Conservation (phyloP, 75 land plant species). For the Picea glauca region DNA sequence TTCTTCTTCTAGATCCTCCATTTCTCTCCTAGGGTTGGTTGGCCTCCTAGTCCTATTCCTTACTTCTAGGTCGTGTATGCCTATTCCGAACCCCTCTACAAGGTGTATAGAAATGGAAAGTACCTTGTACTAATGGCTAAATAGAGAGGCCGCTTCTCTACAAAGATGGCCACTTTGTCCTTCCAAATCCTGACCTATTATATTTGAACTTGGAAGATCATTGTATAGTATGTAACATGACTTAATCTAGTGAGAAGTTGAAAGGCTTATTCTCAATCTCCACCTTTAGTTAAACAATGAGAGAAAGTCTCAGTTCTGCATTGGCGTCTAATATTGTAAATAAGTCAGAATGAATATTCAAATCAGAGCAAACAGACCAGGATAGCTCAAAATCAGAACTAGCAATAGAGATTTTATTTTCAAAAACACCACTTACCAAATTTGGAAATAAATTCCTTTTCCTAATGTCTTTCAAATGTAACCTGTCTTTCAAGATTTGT, state of each 20-base stretch:
- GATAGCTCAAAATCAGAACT: neutral
- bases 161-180: neutral
- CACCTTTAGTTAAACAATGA: neutral
- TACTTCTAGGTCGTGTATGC: too few species aligned
- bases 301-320: neutral
- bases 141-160: neutral
- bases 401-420: neutral
- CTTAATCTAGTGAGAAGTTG: neutral
- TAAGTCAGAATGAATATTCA: neutral
- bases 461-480: neutral
- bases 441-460: neutral
- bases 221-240: neutral
- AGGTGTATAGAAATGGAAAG: too few species aligned
- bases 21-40: too few species aligned
- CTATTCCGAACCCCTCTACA: too few species aligned
- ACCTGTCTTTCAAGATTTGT: neutral
- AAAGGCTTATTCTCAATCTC: neutral
- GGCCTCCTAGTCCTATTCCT: too few species aligned
- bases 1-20: too few species aligned
- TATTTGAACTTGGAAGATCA: neutral
- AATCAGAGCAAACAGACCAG: neutral
- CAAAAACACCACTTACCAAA: neutral
- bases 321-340: too few species aligned
- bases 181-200: too few species aligned
- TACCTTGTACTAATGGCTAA: too few species aligned